Evolutionary conservation across 768 basidiomycete genomes (phyloP).

Genomic region (Coprinopsis marcescibilis): DNA sequence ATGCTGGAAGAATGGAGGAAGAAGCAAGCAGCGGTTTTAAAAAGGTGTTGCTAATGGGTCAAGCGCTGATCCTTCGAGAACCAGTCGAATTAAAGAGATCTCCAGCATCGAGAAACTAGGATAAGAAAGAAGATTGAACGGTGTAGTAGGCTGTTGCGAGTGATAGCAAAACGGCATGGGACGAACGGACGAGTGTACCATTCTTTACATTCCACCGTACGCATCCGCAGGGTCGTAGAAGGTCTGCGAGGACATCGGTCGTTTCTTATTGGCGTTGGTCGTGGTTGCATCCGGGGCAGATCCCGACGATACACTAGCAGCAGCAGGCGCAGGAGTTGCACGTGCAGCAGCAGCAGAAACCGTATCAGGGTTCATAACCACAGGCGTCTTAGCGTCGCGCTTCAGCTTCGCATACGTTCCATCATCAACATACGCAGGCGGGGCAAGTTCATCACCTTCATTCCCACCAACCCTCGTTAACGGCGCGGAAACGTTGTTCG

Average conservation of each 20-base stretch:
- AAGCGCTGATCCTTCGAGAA: too few species aligned
- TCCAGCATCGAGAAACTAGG: too few species aligned
- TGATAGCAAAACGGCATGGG: too few species aligned
- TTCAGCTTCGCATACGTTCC: slow-evolving; percentile 15
- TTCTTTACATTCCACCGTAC: slow-evolving; percentile 12
- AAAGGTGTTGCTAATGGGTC: too few species aligned
- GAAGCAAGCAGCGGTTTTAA: too few species aligned
- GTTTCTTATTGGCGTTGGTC: not conserved
- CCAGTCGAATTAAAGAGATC: too few species aligned
- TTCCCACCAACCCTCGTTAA: slow-evolving; percentile 7
- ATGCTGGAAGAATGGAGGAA: too few species aligned
- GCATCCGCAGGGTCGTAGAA: slow-evolving; percentile 14
- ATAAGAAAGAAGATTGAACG: too few species aligned
- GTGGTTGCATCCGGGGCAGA: not conserved
- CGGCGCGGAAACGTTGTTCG: slow-evolving; percentile 14
- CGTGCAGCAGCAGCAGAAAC: not conserved
- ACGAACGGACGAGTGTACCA: not conserved
- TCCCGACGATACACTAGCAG: not conserved
- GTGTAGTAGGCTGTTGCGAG: too few species aligned
- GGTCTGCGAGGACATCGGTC: slow-evolving; percentile 9
- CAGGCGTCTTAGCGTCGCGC: slow-evolving; percentile 19
- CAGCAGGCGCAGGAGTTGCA: not conserved
- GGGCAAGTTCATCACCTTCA: slow-evolving; percentile 11
- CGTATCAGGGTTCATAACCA: slow-evolving; percentile 6
- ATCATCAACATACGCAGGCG: slow-evolving; percentile 21